A percentile compares a stretch with the other conserved stretches of the same genome.
Evolutionary conservation across 352 stramenopile genomes (phyloP).

Genomic region (Lagenidium giganteum): DNA sequence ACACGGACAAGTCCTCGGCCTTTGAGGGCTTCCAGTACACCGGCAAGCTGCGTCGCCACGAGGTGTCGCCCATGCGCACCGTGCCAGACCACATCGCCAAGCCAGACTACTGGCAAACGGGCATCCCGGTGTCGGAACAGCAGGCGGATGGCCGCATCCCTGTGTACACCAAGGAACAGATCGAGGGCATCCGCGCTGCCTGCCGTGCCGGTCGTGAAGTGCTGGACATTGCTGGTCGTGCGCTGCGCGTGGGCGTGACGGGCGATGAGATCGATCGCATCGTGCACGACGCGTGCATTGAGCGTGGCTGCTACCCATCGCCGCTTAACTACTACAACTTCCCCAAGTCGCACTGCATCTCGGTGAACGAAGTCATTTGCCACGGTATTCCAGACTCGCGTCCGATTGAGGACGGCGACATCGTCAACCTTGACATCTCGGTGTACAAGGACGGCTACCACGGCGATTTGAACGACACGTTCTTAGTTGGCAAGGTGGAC

Average conservation of each 20-base stretch:
- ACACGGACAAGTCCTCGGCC: slow-evolving; percentile 16
- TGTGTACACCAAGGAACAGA: slow-evolving; percentile 93
- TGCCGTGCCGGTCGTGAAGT: slow-evolving; percentile 91
- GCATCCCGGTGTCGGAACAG: slow-evolving; percentile 63
- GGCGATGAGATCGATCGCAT: slow-evolving; percentile 97
- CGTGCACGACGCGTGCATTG: slow-evolving; percentile 91
- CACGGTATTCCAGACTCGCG: slow-evolving; percentile 97
- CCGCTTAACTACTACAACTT: slow-evolving; percentile 98
- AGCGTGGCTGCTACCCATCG: slow-evolving; percentile 94
- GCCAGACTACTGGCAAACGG: slow-evolving; percentile 91
- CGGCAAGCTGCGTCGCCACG: slow-evolving; percentile 74
- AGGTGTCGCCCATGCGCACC: slow-evolving; percentile 68
- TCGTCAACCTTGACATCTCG: slow-evolving; percentile 98
- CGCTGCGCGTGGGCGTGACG: slow-evolving; percentile 88
- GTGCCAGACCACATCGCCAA: slow-evolving; percentile 75
- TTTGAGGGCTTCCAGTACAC: slow-evolving; percentile 84
- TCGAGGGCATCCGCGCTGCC: slow-evolving; percentile 90
- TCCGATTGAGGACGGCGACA: slow-evolving; percentile 94
- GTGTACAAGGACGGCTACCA: slow-evolving; percentile 98
- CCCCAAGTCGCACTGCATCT: slow-evolving; percentile 89
- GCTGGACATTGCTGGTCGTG: slow-evolving; percentile 91
- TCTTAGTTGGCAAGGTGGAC: slow-evolving; percentile 95
- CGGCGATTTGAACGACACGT: slow-evolving; percentile 98
- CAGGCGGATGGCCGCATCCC: slow-evolving; percentile 77
- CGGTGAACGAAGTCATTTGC: slow-evolving; percentile 96